Base-by-base conservation (phyloP, 2,329 filamentous ascomycete species). In the Fusarium decemcellulare region DNA sequence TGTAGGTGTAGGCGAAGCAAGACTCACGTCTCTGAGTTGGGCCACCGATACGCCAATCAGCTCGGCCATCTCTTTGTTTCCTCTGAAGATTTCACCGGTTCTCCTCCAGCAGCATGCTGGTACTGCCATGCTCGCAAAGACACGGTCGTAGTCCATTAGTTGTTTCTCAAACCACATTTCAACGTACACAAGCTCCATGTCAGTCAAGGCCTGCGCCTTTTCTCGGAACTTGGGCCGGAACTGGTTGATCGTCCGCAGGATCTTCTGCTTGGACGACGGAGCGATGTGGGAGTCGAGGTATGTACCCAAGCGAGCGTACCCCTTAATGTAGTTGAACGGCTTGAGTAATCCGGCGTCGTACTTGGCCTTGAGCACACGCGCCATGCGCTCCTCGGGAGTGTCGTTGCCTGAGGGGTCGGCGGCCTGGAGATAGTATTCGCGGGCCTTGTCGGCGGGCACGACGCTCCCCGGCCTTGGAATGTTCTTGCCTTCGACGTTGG, bases 101-200 rank as follows among this genome's bases (percentile, higher is more conserved):
- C 96, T 88, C 75, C 96, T 88, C 96, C 96, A 99, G 79, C 95
- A 97, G 81, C 96, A 99, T 14, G 96, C 96, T 0, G 96, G 96
- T 67, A 99, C 95, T 2, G 96, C 96, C 96, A 99, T 99, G 79
- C 94, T 97, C 2, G 96, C 96, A 83, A 99, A 99, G 2, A 99
- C 95, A 34, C 96, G 93, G 76, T 99, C 96, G 75, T 98, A 98
- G 78, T 98, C 96, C 92, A 98, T 96, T 72, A 99, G 83, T 68
- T 93, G 96, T 75, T 92, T 90, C 80, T 99, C 96, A 77, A 99
- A 98, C 95, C 96, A 98, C 94, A 98, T 98, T 81, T 99, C 96
- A 11, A 98, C 95, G 63, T 95, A 90, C 30, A 98, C 91, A 29
- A 99, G 88, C 80, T 99, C 94, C 78, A 98, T 93, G 80, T 99